Percentiles rank a stretch among this genome's conserved stretches.
Evolutionary conservation across 345 rosid species (phyloP).

Genomic region (Acer negundo): DNA sequence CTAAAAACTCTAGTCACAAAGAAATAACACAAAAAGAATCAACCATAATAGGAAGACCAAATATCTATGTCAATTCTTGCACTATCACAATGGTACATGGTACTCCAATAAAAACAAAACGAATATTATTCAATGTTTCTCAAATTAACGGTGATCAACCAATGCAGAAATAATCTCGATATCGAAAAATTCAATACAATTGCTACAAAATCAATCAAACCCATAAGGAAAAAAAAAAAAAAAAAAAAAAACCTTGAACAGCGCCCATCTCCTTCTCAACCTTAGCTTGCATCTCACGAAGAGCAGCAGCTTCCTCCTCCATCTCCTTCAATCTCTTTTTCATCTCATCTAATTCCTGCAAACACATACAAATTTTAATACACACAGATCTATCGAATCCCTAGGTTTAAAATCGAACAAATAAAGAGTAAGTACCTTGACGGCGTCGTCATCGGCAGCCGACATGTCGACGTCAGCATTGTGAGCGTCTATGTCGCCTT

Average conservation of each 20-base stretch:
- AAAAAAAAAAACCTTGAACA: constrained; percentile 57
- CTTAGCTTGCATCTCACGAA: constrained; percentile 98
- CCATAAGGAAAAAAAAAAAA: background rate
- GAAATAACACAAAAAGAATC: no score
- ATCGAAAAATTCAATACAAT: background rate
- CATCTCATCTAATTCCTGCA: constrained; percentile 95
- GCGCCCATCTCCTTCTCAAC: constrained; percentile 98
- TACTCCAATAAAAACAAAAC: no score
- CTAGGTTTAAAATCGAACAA: constrained; percentile 3
- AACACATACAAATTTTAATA: background rate
- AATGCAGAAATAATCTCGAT: background rate
- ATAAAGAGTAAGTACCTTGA: constrained; percentile 48
- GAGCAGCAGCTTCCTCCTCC: constrained; percentile 98
- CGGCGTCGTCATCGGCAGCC: constrained; percentile 76
- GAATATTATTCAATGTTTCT: no score
- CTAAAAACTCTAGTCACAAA: no score
- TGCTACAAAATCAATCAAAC: constrained; percentile 5
- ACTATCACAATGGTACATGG: no score
- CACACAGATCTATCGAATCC: constrained; percentile 5
- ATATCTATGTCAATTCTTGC: no score
- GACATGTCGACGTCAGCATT: constrained; percentile 73
- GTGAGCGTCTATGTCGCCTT: constrained; percentile 72
- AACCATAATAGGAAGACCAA: no score
- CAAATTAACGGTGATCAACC: no score
- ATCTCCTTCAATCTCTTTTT: constrained; percentile 94